Base-by-base conservation (phyloP, 495 filamentous ascomycete species). In the Neurospora sp. region DNA sequence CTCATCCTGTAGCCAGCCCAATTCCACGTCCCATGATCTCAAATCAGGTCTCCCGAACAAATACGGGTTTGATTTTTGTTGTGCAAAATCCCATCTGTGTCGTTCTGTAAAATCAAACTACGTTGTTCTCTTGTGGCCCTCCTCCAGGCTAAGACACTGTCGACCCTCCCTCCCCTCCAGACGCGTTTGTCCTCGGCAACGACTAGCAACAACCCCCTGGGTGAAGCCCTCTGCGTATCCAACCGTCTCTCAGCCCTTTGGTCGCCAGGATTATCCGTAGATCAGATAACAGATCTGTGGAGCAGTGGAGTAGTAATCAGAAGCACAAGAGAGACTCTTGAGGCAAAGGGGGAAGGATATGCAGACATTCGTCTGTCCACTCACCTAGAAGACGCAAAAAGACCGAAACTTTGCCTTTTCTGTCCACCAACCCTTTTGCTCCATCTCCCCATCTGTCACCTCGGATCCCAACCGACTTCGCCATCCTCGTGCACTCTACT, bases 271-370 rank as follows among this genome's bases (percentile, higher is more conserved):
- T 35, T 66, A 66, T 66, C 53, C 69, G 69, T 69, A 38, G 73
- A 76, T 76, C 75, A 72, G 75, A 76, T 76, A 76, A 76, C 70
- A 18, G 70, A 59, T 44, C 70, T 40, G 75, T 76, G 73, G 73
- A 72, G 69, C 69, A 31, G 71, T 70, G 68, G 39, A 40, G 40
- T 27, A 66, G 53, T 66, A 66, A 66, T 66, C 53, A 66, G 53
- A 66, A 66, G 53, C 53, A 66, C 27, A 66, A 16, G 27, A 66
- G 27, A 66, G 27, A 66, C 27, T 66, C 53, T 61, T 61, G 53
- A 66, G 53, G 53, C 53, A 66, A 66, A 66, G 53, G 53, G 48
- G 27, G 53, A 61, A 37, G 53, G 53, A 66, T 66, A 66, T 66
- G 27, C 53, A 66, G 14, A 66, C 53, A 18, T 66, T 66, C 53